A percentile compares a stretch with the other conserved stretches of the same genome.
Evolutionary conservation across 306 rosid genomes (phyloP).

Genomic region (Canavalia gladiata): DNA sequence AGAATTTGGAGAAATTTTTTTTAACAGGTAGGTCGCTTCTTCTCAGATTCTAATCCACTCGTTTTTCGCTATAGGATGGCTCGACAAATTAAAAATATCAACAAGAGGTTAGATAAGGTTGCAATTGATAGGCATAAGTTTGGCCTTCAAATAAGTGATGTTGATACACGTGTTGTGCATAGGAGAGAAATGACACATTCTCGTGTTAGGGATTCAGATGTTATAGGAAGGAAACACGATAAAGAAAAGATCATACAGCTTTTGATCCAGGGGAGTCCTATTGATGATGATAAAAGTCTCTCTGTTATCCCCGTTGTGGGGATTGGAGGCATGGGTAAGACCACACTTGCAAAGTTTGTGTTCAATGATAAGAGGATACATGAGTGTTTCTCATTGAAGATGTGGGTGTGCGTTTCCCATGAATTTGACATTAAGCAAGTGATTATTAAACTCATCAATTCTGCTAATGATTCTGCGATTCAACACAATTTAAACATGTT

Average conservation of each 20-base stretch:
- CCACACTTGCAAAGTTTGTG: slow-evolving; percentile 41
- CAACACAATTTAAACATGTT: not conserved
- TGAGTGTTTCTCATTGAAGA: not conserved
- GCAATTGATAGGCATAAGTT: not conserved
- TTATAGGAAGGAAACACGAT: slow-evolving; percentile 45
- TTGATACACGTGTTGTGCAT: slow-evolving; percentile 6
- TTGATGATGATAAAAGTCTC: not conserved
- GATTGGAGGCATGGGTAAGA: slow-evolving; percentile 46
- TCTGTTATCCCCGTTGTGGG: slow-evolving; percentile 43
- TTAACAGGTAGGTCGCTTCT: slow-evolving; percentile 26
- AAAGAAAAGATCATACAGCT: not conserved
- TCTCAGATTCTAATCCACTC: slow-evolving; percentile 8
- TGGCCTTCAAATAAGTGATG: slow-evolving; percentile 15
- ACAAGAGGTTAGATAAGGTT: slow-evolving; percentile 14
- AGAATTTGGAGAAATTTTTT: no score
- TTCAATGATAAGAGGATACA: slow-evolving; percentile 5
- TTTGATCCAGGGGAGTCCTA: not conserved
- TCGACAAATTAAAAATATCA: slow-evolving; percentile 14
- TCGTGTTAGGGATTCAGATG: slow-evolving; percentile 24
- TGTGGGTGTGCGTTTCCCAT: slow-evolving; percentile 44
- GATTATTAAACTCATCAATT: slow-evolving; percentile 18
- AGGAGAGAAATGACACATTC: slow-evolving; percentile 22
- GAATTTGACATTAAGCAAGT: slow-evolving; percentile 28
- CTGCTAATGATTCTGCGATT: not conserved
- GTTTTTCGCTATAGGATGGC: not conserved